Conservation (phyloP, 202 grass and related monocot species). For the Setaria italica region DNA sequence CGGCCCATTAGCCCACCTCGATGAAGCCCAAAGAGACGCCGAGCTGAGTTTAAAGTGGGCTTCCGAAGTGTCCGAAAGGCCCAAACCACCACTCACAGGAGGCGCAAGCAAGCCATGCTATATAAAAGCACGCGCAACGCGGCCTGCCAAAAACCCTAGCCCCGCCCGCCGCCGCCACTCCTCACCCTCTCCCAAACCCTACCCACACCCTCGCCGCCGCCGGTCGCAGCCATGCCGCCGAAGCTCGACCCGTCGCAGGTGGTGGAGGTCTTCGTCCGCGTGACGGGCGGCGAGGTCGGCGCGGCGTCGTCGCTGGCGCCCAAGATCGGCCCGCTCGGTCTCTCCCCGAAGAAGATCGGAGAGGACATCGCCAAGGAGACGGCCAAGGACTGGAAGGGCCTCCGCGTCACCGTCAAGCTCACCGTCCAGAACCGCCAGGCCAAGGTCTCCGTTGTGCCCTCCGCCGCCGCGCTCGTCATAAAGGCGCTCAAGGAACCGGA, state of each 20-base stretch:
- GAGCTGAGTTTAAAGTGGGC: no score
- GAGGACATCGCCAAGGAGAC: constrained; percentile 97
- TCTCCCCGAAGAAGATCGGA: constrained; percentile 94
- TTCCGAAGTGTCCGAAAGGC: neutral
- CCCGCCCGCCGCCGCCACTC: neutral
- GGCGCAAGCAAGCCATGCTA: neutral
- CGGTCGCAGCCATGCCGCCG: constrained; percentile 58
- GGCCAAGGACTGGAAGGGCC: constrained; percentile 92
- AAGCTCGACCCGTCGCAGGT: constrained; percentile 87
- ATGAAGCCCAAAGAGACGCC: neutral
- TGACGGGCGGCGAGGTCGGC: constrained; percentile 87
- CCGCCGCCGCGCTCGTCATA: constrained; percentile 83
- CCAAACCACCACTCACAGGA: neutral
- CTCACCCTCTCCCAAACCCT: constrained; percentile 27
- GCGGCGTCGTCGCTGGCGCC: constrained; percentile 82
- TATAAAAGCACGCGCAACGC: constrained; percentile 13
- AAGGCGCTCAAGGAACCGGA: constrained; percentile 94
- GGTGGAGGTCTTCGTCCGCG: constrained; percentile 87
- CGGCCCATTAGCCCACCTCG: neutral
- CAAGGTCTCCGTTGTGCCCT: constrained; percentile 89
- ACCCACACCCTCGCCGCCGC: neutral
- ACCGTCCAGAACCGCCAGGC: constrained; percentile 91
- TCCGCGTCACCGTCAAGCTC: constrained; percentile 93
- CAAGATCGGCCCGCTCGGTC: constrained; percentile 87
- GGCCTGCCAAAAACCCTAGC: constrained; percentile 49